Conservation (phyloP, 768 basidiomycete genomes). For the Fistulinella prunicolor region DNA sequence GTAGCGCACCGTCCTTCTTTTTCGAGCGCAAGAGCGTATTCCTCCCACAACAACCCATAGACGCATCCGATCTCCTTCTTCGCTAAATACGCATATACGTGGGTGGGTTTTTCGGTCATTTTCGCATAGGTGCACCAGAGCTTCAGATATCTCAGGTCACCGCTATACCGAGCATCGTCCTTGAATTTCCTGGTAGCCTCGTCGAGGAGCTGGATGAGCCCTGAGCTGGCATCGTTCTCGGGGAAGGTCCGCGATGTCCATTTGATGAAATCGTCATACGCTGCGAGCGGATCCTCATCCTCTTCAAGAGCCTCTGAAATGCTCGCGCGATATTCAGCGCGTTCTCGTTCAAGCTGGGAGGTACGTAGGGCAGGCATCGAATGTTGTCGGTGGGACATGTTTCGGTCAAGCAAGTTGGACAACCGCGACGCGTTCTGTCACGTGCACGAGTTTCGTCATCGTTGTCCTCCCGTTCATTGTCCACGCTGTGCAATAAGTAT, state of each 20-base stretch:
- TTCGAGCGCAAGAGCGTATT: conserved; percentile 83
- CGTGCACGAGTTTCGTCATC: conserved; percentile 20
- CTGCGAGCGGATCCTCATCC: conserved; percentile 84
- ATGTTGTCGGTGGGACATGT: neutral
- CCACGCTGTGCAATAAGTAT: too few relatives aligned
- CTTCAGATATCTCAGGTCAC: conserved; percentile 87
- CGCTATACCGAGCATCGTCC: conserved; percentile 78
- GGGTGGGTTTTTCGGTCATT: conserved; percentile 66
- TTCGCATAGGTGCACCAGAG: conserved; percentile 88
- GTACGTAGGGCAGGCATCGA: conserved; percentile 25
- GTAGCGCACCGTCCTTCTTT: conserved; percentile 63
- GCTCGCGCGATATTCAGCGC: conserved; percentile 30
- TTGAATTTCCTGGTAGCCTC: conserved; percentile 81
- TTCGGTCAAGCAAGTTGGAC: conserved; percentile 6
- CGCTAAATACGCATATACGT: conserved; percentile 70
- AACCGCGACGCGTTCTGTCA: conserved; percentile 32
- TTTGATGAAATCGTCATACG: conserved; percentile 82
- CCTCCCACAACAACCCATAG: conserved; percentile 84
- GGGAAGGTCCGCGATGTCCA: conserved; percentile 85
- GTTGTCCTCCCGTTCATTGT: too few relatives aligned
- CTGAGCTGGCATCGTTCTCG: conserved; percentile 64
- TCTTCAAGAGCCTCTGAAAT: conserved; percentile 58
- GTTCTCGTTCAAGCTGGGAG: conserved; percentile 31
- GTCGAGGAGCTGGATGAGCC: conserved; percentile 78
- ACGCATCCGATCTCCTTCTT: conserved; percentile 72